phyloP scores from a whole-genome alignment of 257 asterid genomes.

The Fraxinus pennsylvanica region DNA sequence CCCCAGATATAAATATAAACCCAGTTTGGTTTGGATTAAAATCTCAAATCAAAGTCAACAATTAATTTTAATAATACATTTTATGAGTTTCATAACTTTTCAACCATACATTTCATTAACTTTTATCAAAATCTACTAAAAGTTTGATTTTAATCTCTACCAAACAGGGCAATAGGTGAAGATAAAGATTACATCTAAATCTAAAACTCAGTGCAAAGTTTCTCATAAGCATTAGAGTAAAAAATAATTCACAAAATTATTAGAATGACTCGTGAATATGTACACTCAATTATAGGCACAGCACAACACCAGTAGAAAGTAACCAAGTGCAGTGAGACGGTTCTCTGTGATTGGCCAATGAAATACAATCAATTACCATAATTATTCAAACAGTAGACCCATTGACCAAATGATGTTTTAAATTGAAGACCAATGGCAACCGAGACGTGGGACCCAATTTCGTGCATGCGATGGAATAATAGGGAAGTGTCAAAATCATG shows the following conservation, averaged over 20 bases:
- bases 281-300: background rate
- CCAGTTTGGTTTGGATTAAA: too few species aligned
- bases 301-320: background rate
- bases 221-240: background rate
- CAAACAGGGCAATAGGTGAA: too few species aligned
- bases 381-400: background rate
- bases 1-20: too few species aligned
- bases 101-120: too few species aligned
- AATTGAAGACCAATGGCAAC: background rate
- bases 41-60: too few species aligned
- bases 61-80: too few species aligned
- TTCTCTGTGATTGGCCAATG: conserved; percentile 4
- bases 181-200: too few species aligned
- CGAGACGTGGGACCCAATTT: background rate
- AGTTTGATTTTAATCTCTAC: too few species aligned
- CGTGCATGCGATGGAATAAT: conserved; percentile 5
- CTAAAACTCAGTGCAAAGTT: too few species aligned
- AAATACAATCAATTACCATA: background rate
- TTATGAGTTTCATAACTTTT: too few species aligned
- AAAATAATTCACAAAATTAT: background rate
- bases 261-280: background rate
- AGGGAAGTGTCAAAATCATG: background rate
- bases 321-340: background rate
- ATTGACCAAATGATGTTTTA: background rate
- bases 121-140: too few species aligned